Evolutionary conservation across 208 protist species (phyloP).

Genomic region (Tritrichomonas foetus): DNA sequence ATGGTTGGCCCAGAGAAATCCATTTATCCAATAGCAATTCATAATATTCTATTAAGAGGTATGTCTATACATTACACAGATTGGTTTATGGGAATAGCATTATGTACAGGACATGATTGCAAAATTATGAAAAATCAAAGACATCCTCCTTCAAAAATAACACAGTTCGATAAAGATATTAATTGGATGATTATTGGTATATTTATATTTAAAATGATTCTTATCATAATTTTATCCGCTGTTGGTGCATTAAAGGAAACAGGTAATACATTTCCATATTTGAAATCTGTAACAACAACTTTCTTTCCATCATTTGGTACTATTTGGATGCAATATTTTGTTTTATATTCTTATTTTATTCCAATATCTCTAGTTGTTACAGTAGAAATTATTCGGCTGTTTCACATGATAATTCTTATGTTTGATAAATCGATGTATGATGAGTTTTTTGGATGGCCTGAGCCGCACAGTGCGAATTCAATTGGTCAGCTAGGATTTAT

Average conservation of each 20-base stretch:
- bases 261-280: background rate
- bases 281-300: background rate
- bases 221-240: background rate
- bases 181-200: background rate
- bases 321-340: background rate
- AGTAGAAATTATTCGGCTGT: background rate
- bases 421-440: background rate
- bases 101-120: background rate
- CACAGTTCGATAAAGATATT: background rate
- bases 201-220: background rate
- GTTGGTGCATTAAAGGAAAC: background rate
- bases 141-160: constrained; percentile 12
- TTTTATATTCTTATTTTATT: background rate
- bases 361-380: background rate
- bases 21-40: background rate
- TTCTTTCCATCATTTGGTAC: background rate
- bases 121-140: background rate
- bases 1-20: background rate
- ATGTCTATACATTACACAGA: background rate
- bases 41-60: background rate
- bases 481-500: background rate
- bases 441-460: background rate
- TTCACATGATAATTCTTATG: background rate
- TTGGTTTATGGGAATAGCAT: background rate
- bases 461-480: background rate